Evolutionary conservation across 176 grass and related monocot species (phyloP), one percentile per base, ranked within the genome.

Genomic region (Oryza glaberrima): DNA sequence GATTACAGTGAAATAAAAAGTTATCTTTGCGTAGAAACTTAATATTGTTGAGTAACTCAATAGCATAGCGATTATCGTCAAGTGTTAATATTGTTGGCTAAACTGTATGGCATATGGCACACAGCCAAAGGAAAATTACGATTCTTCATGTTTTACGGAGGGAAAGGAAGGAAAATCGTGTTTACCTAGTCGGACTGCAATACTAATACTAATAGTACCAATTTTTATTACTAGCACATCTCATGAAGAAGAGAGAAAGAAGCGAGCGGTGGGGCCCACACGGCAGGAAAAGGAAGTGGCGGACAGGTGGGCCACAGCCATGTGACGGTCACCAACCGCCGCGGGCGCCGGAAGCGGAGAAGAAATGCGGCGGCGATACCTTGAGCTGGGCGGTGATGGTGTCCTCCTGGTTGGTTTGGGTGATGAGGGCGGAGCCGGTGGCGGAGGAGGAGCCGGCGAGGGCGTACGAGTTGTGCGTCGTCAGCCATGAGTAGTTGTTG

Each of bases 401-500:
- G 84, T 98, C 93, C 85, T 94, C 85, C 81, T 98, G 96, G 77
- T 98, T 98, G 74, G 87, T 80, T 38, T 46, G 75, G 23, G 89
- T 1, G 81, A 95, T 0, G 77, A 92, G 28, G 5, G 69, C 0
- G 7, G 32, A 0, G 20, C 95, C 92, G 64, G 86, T 93, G 81
- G 79, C 85, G 70, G 92, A 93, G 25, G 0, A 9, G 71, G 86
- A 69, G 65, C 89, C 91, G 66, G 17, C 7, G 67, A 91, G 80
- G 12, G 96, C 93, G 91, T 23, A 98, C 0, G 96, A 98, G 87
- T 98, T 98, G 83, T 98, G 95, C 16, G 95, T 98, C 22, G 95
- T 98, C 40, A 98, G 91, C 95, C 95, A 98, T 5, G 93, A 90
- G 89, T 94, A 98, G 84, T 80, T 84, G 82, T 94, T 98, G 88